These are phyloP conservation scores for Thuidium tamariscinum DNA, from an alignment of 225 moss, liverwort and hornwort species.

Conservation along the genomic window DNA sequence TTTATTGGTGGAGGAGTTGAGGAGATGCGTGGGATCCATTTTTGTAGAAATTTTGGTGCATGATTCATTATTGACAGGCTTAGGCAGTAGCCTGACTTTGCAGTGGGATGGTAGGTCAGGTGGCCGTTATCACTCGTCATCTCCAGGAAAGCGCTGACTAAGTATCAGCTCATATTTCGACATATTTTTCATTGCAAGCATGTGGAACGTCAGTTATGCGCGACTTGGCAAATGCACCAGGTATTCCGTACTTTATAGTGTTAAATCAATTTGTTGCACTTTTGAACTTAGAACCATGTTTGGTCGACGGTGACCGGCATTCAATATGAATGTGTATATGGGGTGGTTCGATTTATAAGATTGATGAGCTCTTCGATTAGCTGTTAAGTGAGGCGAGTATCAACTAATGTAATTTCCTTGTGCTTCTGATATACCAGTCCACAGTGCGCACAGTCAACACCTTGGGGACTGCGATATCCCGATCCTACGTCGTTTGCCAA, in stretches of 20 bases:
- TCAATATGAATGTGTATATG: background rate
- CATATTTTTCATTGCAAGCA: slow-evolving; percentile 96
- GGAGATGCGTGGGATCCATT: background rate
- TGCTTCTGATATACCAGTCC: slow-evolving; percentile 29
- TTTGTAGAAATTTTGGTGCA: background rate
- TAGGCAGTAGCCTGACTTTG: slow-evolving; percentile 11
- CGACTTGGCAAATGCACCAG: slow-evolving; percentile 98
- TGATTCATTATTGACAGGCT: background rate
- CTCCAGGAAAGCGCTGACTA: slow-evolving; percentile 85
- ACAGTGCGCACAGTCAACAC: slow-evolving; percentile 81
- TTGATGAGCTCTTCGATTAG: background rate
- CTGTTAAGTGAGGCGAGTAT: background rate
- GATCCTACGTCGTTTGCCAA: slow-evolving; percentile 92
- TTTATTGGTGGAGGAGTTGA: background rate
- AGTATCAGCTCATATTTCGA: slow-evolving; percentile 94
- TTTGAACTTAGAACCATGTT: background rate
- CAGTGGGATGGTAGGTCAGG: slow-evolving; percentile 45
- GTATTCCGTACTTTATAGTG: slow-evolving; percentile 2
- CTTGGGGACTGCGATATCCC: slow-evolving; percentile 70
- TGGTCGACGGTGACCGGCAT: background rate
- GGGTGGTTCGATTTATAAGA: background rate
- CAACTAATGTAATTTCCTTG: background rate
- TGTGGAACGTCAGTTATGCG: slow-evolving; percentile 89
- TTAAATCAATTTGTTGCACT: background rate
- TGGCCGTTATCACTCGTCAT: slow-evolving; percentile 93